phyloP scores from a whole-genome alignment of 441 rosid species.

The Isatis lusitanica region DNA sequence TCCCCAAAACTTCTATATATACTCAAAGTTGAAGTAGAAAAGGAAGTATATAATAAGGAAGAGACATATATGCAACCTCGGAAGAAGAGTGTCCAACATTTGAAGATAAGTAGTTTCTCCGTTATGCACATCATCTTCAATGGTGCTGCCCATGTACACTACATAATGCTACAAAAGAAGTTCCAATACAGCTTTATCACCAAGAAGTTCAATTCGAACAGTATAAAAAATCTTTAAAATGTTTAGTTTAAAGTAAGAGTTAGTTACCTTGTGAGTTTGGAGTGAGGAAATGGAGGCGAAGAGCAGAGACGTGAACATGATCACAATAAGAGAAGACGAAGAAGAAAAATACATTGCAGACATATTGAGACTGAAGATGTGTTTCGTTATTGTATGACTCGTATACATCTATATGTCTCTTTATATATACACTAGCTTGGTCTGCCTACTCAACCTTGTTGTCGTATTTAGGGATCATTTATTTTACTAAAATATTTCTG shows the following conservation, averaged over 20 bases:
- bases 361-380: neutral
- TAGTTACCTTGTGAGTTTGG: constrained; percentile 25
- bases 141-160: constrained; percentile 78
- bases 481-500: neutral
- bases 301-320: constrained; percentile 20
- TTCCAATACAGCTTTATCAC: neutral
- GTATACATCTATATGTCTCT: neutral
- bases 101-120: constrained; percentile 54
- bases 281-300: constrained; percentile 13
- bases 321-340: constrained; percentile 2
- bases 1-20: neutral
- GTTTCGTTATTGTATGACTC: constrained; percentile 1
- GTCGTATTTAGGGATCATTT: neutral
- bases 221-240: neutral
- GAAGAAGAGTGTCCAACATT: constrained; percentile 57
- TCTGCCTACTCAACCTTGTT: neutral
- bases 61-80: constrained; percentile 41
- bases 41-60: neutral
- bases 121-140: constrained; percentile 18
- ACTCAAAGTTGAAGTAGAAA: neutral
- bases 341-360: neutral
- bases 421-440: neutral
- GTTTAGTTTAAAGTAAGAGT: neutral
- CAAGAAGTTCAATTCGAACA: neutral
- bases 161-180: constrained; percentile 45